Evolutionary conservation across 176 grass and related monocot genomes (phyloP).

Genomic region (sorghum (Sorghum bicolor)): DNA sequence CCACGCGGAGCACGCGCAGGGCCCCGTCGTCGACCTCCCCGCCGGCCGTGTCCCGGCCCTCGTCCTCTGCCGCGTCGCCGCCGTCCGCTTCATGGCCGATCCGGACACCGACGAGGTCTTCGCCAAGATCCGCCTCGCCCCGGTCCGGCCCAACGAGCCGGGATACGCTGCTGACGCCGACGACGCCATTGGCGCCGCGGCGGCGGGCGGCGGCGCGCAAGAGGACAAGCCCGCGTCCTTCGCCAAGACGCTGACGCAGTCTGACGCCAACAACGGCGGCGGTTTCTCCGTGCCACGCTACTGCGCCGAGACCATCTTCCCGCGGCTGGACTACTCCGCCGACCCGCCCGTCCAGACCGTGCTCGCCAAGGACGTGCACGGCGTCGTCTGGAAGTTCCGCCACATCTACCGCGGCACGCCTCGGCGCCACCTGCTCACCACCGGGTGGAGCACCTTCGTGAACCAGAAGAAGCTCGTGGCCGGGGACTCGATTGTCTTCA

Average conservation of each 20-base stretch:
- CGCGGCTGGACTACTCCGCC: constrained; percentile 85
- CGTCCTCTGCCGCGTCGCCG: constrained; percentile 65
- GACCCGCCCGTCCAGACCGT: constrained; percentile 95
- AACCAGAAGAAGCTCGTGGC: constrained; percentile 99
- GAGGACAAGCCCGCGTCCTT: constrained; percentile 75
- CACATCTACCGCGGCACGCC: constrained; percentile 98
- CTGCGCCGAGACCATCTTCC: constrained; percentile 99
- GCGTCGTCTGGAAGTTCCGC: constrained; percentile 92
- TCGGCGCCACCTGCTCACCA: constrained; percentile 85
- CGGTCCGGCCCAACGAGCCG: constrained; percentile 36
- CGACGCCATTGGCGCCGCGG: constrained; percentile 44
- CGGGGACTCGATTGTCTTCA: constrained; percentile 99
- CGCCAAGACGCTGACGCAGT: constrained; percentile 98
- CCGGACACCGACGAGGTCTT: constrained; percentile 88
- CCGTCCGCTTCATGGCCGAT: constrained; percentile 61
- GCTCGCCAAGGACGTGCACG: constrained; percentile 96
- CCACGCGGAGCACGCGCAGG: constrained; percentile 75
- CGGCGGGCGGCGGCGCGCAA: constrained; percentile 22
- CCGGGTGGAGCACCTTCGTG: constrained; percentile 97
- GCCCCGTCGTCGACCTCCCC: constrained; percentile 30
- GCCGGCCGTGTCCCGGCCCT: constrained; percentile 29
- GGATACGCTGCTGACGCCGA: constrained; percentile 34
- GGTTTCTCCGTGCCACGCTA: constrained; percentile 97
- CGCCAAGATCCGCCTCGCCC: constrained; percentile 68
- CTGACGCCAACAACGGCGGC: constrained; percentile 97